A percentile compares a stretch with the other conserved stretches of the same genome.
These are phyloP conservation scores for Camellia japonica DNA, from an alignment of 148 eudicot genomes.

Conservation along the genomic window DNA sequence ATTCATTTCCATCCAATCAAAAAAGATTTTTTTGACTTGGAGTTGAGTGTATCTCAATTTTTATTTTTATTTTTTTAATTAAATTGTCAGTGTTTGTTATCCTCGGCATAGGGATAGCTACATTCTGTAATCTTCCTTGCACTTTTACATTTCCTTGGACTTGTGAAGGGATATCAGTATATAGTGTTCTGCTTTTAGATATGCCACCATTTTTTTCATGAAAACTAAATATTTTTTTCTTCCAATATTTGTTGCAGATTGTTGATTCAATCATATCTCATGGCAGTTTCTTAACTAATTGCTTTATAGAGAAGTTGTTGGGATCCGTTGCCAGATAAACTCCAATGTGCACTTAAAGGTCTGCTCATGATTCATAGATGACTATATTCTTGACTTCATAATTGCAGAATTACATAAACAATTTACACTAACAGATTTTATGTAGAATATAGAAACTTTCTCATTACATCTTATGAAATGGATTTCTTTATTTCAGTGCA, in stretches of 20 bases:
- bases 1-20: too few species aligned
- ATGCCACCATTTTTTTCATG: not conserved
- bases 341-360: conserved; percentile 87
- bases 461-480: too few species aligned
- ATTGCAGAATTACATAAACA: too few species aligned
- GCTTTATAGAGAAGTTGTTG: conserved; percentile 85
- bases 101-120: too few species aligned
- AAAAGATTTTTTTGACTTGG: too few species aligned
- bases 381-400: not conserved
- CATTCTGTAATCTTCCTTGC: too few species aligned
- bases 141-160: not conserved
- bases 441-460: too few species aligned
- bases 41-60: not conserved
- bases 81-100: too few species aligned
- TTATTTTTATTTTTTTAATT: not conserved
- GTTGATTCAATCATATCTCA: conserved; percentile 91
- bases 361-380: not conserved
- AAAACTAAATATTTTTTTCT: not conserved
- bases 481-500: not conserved
- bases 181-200: not conserved
- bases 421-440: too few species aligned
- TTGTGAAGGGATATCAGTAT: not conserved
- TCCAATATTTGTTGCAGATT: conserved; percentile 46
- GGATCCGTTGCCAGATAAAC: conserved; percentile 88
- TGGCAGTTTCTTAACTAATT: conserved; percentile 77